These are phyloP conservation scores for Glaciozyma antarctica DNA, from an alignment of 768 basidiomycete species.

Conservation along the genomic window DNA sequence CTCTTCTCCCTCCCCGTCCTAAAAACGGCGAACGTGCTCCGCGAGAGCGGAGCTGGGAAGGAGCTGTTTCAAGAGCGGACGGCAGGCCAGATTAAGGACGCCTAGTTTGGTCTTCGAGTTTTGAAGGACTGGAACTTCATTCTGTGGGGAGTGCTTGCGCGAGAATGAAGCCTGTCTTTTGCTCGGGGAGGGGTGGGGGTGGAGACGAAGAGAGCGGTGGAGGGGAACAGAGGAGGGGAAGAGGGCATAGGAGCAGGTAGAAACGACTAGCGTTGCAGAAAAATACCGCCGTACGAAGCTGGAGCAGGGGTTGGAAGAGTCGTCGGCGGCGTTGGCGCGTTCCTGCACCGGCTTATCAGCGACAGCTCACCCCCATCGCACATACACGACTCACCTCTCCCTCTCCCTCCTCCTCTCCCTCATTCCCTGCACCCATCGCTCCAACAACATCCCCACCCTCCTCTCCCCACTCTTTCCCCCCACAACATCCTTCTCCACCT, in stretches of 20 bases:
- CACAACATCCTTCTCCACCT: slow-evolving; percentile 10
- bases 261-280: too few relatives aligned
- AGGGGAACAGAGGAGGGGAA: neutral
- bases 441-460: slow-evolving; percentile 21
- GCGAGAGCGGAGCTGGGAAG: too few relatives aligned
- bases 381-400: neutral
- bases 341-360: too few relatives aligned
- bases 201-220: neutral
- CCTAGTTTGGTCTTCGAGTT: neutral
- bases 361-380: too few relatives aligned
- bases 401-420: slow-evolving; percentile 2
- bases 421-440: slow-evolving; percentile 14
- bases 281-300: too few relatives aligned
- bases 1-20: neutral
- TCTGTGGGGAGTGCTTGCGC: neutral
- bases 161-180: neutral
- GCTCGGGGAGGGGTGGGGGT: neutral
- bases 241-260: too few relatives aligned
- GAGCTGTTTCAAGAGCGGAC: neutral
- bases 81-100: neutral
- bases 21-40: neutral
- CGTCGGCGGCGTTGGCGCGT: too few relatives aligned
- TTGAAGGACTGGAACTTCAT: neutral
- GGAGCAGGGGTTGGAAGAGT: too few relatives aligned
- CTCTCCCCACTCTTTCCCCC: slow-evolving; percentile 7